These are phyloP conservation scores for Nicotiana otophora DNA, from an alignment of 257 asterid species.

Conservation along the genomic window DNA sequence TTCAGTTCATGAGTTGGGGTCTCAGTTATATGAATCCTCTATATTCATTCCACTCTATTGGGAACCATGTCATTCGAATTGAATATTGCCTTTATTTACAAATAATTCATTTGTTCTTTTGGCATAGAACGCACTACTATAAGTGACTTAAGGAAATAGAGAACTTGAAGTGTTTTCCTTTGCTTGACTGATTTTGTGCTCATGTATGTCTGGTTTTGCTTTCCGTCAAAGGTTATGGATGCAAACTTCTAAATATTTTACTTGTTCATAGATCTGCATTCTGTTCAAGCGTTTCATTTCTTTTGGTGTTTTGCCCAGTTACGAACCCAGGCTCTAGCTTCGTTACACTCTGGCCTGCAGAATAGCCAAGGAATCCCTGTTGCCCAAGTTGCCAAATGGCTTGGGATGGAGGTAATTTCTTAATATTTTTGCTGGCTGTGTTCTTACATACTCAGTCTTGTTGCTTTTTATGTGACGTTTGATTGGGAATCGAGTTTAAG, in stretches of 20 bases:
- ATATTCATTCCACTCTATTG: neutral
- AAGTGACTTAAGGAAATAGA: neutral
- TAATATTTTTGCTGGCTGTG: conserved; percentile 2
- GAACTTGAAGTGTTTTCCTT: neutral
- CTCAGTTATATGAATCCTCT: neutral
- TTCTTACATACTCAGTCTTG: neutral
- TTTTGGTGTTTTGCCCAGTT: conserved; percentile 51
- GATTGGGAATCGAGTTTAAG: too few species aligned
- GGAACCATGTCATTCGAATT: neutral
- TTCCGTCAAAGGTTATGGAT: neutral
- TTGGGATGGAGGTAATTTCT: conserved; percentile 82
- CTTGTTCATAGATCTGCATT: neutral
- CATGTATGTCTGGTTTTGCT: neutral
- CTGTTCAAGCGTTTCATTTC: conserved; percentile 7
- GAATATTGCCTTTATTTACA: neutral
- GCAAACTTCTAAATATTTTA: neutral
- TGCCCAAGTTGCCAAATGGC: conserved; percentile 74
- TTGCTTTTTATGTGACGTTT: too few species aligned
- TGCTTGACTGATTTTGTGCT: neutral
- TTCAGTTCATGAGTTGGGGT: neutral
- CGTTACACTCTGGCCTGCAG: conserved; percentile 87
- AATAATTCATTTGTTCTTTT: neutral
- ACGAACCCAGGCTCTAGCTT: conserved; percentile 90
- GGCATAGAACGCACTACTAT: neutral
- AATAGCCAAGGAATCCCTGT: conserved; percentile 90